phyloP scores from a whole-genome alignment of 2,329 filamentous ascomycete genomes.

The Verticillium nonalfalfae region DNA sequence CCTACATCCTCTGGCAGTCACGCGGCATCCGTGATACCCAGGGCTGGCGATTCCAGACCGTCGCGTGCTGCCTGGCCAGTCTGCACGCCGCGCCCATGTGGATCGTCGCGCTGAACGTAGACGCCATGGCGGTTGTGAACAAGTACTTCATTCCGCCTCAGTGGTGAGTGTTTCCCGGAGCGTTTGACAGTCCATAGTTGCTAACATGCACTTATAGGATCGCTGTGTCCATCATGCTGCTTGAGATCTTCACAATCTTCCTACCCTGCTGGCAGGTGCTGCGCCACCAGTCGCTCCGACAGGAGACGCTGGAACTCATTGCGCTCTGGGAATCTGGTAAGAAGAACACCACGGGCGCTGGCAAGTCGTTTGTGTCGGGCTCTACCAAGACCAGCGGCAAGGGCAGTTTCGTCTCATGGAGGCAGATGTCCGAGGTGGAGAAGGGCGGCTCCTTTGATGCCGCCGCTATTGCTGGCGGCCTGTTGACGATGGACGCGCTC shows the following conservation, averaged over 20 bases:
- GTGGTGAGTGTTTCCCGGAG: slow-evolving; percentile 39
- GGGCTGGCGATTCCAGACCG: slow-evolving; percentile 60
- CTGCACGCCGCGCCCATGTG: slow-evolving; percentile 62
- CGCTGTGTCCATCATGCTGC: slow-evolving; percentile 52
- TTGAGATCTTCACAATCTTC: slow-evolving; percentile 59
- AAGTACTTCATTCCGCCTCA: slow-evolving; percentile 51
- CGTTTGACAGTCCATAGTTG: too few species aligned
- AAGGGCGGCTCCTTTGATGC: slow-evolving; percentile 20
- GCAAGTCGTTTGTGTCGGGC: slow-evolving; percentile 15
- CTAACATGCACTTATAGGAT: slow-evolving; percentile 30
- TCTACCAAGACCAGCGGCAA: slow-evolving; percentile 16
- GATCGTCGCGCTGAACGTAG: slow-evolving; percentile 52
- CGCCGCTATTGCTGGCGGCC: slow-evolving; percentile 22
- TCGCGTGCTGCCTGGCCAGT: slow-evolving; percentile 42
- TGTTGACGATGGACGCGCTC: slow-evolving; percentile 55
- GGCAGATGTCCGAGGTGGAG: slow-evolving; percentile 29
- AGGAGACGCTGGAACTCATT: slow-evolving; percentile 43
- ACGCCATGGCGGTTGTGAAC: slow-evolving; percentile 45
- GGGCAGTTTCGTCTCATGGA: slow-evolving; percentile 13
- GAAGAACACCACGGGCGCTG: slow-evolving; percentile 11
- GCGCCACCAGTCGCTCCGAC: slow-evolving; percentile 34
- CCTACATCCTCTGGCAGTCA: slow-evolving; percentile 55
- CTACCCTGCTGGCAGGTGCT: slow-evolving; percentile 54
- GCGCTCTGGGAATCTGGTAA: slow-evolving; percentile 39
- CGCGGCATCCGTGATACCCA: slow-evolving; percentile 57